phyloP scores from a whole-genome alignment of 2,329 filamentous ascomycete genomes.

The Chalaropsis thielavioides region DNA sequence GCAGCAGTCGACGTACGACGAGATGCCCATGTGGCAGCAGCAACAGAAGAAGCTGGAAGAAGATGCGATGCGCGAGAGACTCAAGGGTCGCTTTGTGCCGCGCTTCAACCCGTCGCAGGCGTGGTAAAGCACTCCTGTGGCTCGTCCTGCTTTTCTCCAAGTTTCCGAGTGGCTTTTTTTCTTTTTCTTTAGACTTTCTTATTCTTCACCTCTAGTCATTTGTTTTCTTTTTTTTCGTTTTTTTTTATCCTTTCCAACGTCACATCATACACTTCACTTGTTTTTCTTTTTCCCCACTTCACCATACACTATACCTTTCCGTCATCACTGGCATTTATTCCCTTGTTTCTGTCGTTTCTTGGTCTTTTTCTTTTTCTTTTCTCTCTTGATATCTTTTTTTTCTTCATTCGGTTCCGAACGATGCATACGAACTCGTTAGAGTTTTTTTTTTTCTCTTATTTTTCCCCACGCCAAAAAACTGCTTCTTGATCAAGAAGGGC shows the following conservation, averaged over 20 bases:
- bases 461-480: neutral
- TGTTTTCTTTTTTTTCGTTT: neutral
- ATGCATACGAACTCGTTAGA: neutral
- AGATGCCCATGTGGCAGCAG: neutral
- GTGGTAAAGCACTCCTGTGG: neutral
- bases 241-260: neutral
- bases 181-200: neutral
- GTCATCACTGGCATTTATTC: constrained; percentile 1
- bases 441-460: neutral
- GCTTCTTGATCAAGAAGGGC: neutral
- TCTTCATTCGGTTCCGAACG: neutral
- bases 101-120: neutral
- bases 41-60: constrained; percentile 1
- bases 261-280: neutral
- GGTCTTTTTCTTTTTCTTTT: neutral
- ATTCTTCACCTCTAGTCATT: neutral
- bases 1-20: neutral
- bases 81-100: constrained; percentile 5
- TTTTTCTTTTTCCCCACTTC: neutral
- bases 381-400: neutral
- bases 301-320: neutral
- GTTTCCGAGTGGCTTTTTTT: neutral
- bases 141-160: neutral
- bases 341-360: neutral
- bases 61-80: neutral